A percentile compares a stretch with the other conserved stretches of the same genome.
phyloP scores from a whole-genome alignment of 2,329 filamentous ascomycete genomes.

The Parastagonospora avenae region DNA sequence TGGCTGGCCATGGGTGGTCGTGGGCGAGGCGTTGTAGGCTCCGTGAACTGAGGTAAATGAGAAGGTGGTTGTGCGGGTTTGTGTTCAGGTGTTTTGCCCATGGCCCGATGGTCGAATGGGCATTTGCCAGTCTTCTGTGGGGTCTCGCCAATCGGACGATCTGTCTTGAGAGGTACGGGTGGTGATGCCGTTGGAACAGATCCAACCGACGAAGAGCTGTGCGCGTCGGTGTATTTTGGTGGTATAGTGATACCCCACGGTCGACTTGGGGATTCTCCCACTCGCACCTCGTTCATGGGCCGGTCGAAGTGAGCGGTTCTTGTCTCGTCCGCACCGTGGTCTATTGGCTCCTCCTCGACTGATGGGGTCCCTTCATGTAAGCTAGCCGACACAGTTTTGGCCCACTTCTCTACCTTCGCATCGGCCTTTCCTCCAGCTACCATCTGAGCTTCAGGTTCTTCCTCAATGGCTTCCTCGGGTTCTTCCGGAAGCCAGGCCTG shows the following conservation, averaged over 20 bases:
- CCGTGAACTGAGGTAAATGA: slow-evolving; percentile 18
- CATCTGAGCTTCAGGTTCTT: slow-evolving; percentile 50
- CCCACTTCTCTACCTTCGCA: slow-evolving; percentile 84
- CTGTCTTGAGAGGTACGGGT: slow-evolving; percentile 59
- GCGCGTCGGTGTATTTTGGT: slow-evolving; percentile 51
- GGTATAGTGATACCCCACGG: slow-evolving; percentile 93
- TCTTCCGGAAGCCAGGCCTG: slow-evolving; percentile 78
- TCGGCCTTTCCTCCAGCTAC: slow-evolving; percentile 56
- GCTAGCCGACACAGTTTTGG: slow-evolving; percentile 71
- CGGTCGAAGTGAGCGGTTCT: slow-evolving; percentile 80
- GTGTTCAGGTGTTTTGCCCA: slow-evolving; percentile 20
- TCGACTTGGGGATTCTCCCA: slow-evolving; percentile 89
- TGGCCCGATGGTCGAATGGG: slow-evolving; percentile 42
- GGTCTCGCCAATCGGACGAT: slow-evolving; percentile 28
- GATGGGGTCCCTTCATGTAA: slow-evolving; percentile 49
- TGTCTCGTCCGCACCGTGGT: slow-evolving; percentile 58
- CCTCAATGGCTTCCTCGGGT: slow-evolving; percentile 53
- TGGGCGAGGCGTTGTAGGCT: slow-evolving; percentile 13
- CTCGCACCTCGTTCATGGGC: slow-evolving; percentile 83
- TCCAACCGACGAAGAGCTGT: slow-evolving; percentile 46
- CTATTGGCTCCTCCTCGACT: slow-evolving; percentile 43
- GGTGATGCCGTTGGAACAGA: slow-evolving; percentile 49
- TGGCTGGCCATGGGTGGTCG: slow-evolving; percentile 8
- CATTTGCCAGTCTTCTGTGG: slow-evolving; percentile 39
- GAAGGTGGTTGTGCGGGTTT: slow-evolving; percentile 5